phyloP scores from a whole-genome alignment of 2,329 filamentous ascomycete genomes.

The Monosporascus sp. region DNA sequence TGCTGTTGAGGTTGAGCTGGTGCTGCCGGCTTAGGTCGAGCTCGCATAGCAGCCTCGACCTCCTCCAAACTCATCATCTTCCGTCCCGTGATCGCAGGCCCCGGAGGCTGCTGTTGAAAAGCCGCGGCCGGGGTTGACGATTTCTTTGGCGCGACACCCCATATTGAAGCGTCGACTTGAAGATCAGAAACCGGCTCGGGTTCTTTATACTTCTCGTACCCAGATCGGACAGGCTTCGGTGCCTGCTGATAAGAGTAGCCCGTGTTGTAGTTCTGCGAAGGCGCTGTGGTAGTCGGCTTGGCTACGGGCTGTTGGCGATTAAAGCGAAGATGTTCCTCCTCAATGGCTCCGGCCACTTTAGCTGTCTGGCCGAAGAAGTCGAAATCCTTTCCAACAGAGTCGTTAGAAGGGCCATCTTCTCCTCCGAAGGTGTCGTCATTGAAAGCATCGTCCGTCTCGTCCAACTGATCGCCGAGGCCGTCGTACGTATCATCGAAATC shows the following conservation, averaged over 20 bases:
- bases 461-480: conserved; percentile 82
- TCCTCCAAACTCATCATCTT: conserved; percentile 97
- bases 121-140: conserved; percentile 26
- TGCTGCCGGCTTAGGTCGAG: conserved; percentile 51
- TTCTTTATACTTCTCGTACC: conserved; percentile 88
- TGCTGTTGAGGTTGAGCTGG: conserved; percentile 29
- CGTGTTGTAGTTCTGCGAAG: conserved; percentile 28
- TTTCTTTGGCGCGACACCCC: conserved; percentile 71
- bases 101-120: conserved; percentile 10
- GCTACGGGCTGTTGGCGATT: conserved; percentile 64
- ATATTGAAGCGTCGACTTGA: conserved; percentile 88
- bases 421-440: conserved; percentile 91
- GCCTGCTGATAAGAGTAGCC: conserved; percentile 33
- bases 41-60: conserved; percentile 88
- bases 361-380: conserved; percentile 95
- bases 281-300: conserved; percentile 33
- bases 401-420: conserved; percentile 36
- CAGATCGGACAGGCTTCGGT: conserved; percentile 64
- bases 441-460: conserved; percentile 89
- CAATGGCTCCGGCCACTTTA: conserved; percentile 77
- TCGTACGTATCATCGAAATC: conserved; percentile 99
- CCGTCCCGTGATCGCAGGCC: conserved; percentile 37
- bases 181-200: conserved; percentile 82
- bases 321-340: conserved; percentile 86
- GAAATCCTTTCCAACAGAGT: conserved; percentile 80